Evolutionary conservation across 495 filamentous ascomycete species (phyloP).

Genomic region (Penicillium ochrochloron): DNA sequence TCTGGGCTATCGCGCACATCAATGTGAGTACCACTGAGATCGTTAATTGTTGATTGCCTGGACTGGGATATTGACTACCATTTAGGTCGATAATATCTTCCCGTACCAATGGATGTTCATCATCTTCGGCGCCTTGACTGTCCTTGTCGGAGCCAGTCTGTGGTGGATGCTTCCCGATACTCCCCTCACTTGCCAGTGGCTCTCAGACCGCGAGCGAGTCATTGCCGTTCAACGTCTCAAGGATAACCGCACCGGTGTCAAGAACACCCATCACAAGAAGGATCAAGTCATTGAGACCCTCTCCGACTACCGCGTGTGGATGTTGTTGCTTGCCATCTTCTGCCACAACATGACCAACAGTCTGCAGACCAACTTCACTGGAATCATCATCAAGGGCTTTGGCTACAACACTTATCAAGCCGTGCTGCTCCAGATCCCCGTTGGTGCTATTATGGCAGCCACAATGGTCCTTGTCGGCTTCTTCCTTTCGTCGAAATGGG

Average conservation of each 20-base stretch:
- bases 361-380: conserved; percentile 66
- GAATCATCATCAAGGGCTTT: conserved; percentile 31
- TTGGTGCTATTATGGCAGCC: conserved; percentile 60
- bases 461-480: conserved; percentile 55
- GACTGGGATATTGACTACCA: neutral
- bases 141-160: neutral
- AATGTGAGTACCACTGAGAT: neutral
- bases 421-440: conserved; percentile 61
- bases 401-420: conserved; percentile 55
- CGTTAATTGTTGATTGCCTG: neutral
- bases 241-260: conserved; percentile 59
- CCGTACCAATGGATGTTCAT: neutral
- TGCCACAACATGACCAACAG: conserved; percentile 57
- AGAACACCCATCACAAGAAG: conserved; percentile 44
- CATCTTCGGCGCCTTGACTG: neutral
- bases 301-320: conserved; percentile 34
- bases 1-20: neutral
- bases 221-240: conserved; percentile 18
- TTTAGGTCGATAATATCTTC: neutral
- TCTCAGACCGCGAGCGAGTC: neutral
- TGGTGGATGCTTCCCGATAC: neutral
- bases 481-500: conserved; percentile 42
- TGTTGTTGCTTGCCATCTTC: conserved; percentile 28
- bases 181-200: neutral
- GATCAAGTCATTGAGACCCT: conserved; percentile 34